Conservation (phyloP, 176 grass and related monocot genomes). For the Ensete glaucum region DNA sequence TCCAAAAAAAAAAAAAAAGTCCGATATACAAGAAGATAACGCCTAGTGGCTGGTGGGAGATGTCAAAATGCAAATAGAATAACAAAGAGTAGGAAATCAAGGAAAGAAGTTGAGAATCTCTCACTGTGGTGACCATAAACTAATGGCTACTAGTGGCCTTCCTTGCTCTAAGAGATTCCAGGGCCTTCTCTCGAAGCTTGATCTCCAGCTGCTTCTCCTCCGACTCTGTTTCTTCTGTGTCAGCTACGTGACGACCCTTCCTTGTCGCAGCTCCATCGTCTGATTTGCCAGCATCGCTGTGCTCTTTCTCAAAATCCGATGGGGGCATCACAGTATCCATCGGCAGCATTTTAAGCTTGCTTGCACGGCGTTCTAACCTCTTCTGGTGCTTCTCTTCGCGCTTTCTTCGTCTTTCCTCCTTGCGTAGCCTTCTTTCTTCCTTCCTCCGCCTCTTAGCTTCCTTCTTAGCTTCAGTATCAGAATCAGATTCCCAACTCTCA, state of each 20-base stretch:
- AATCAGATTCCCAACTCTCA: conserved; percentile 50
- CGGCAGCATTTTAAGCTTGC: conserved; percentile 36
- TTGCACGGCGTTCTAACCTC: conserved; percentile 40
- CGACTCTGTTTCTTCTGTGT: conserved; percentile 25
- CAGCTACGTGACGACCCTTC: too few relatives aligned
- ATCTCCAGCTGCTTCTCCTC: conserved; percentile 73
- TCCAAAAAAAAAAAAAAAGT: too few relatives aligned
- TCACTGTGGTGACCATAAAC: neutral
- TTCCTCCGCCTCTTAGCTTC: conserved; percentile 57
- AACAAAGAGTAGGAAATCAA: too few relatives aligned
- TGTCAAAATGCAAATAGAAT: too few relatives aligned
- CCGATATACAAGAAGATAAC: too few relatives aligned
- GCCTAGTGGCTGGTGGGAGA: too few relatives aligned
- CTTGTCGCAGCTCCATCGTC: neutral
- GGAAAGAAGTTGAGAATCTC: too few relatives aligned
- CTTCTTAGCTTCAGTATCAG: conserved; percentile 32
- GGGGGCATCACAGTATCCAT: conserved; percentile 15
- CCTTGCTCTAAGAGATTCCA: conserved; percentile 70
- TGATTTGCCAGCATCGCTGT: conserved; percentile 26
- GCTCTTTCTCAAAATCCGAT: conserved; percentile 47
- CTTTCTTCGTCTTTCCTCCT: conserved; percentile 63
- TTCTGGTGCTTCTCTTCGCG: conserved; percentile 60
- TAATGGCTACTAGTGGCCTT: conserved; percentile 52
- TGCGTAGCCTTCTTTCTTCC: conserved; percentile 62
- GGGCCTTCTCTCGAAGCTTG: conserved; percentile 78